Conservation (phyloP, 2,329 filamentous ascomycete species). For the Epichloe festucae region DNA sequence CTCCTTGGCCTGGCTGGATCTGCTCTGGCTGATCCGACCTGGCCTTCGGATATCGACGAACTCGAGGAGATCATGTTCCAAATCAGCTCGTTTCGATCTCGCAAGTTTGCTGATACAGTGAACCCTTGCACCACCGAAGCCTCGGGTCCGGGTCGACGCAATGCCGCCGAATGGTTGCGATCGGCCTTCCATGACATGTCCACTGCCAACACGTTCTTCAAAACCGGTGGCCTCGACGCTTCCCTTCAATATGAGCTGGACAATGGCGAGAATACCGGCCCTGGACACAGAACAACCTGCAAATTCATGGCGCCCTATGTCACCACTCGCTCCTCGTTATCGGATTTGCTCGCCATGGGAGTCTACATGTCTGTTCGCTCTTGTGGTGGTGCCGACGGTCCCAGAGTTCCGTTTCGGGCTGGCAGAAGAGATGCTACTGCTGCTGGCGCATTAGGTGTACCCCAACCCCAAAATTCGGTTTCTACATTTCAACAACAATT, state of each 20-base stretch:
- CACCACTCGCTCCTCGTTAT: conserved; percentile 35
- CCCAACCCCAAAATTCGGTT: conserved; percentile 42
- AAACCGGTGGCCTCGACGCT: conserved; percentile 42
- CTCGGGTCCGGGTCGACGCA: conserved; percentile 40
- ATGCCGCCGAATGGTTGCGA: conserved; percentile 49
- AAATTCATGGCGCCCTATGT: conserved; percentile 40
- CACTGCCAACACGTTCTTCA: conserved; percentile 34
- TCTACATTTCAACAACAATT: conserved; percentile 42
- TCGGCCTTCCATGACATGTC: conserved; percentile 51
- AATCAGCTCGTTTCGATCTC: conserved; percentile 37
- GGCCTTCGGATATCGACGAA: conserved; percentile 47
- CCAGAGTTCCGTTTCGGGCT: conserved; percentile 33
- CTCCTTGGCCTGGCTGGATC: conserved; percentile 23
- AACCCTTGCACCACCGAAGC: conserved; percentile 42
- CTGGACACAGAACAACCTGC: conserved; percentile 40
- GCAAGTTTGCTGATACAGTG: conserved; percentile 43
- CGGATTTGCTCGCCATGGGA: conserved; percentile 45
- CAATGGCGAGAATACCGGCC: conserved; percentile 42
- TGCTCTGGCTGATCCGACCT: conserved; percentile 38
- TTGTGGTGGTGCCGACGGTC: conserved; percentile 38
- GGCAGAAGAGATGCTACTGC: conserved; percentile 41
- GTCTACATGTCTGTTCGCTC: conserved; percentile 45
- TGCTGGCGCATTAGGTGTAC: conserved; percentile 36
- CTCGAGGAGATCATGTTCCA: conserved; percentile 53
- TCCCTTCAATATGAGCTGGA: conserved; percentile 47